Base-by-base conservation (phyloP, 139 green algal genomes). In the Chlamydomonas sp. region DNA sequence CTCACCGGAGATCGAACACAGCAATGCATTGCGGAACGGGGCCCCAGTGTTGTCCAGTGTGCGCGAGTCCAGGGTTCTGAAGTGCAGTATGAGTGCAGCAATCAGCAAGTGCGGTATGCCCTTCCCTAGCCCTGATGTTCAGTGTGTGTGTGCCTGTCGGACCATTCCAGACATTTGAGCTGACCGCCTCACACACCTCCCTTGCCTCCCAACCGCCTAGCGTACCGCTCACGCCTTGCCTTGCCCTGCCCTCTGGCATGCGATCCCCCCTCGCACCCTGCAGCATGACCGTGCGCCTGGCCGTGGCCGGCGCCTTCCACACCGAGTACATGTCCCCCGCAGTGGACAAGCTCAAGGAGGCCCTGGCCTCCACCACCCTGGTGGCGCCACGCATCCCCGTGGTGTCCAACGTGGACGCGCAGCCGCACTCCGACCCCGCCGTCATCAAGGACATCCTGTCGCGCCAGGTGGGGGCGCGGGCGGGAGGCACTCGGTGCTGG, bases 221-320 rank as follows among this genome's bases (percentile, higher is more conserved):
- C 31, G 31, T 49, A 49, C 31, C 31, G 31, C 31, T 49, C 31
- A 49, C 31, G 31, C 31, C 31, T 49, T 49, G 31, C 31, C 31
- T 49, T 49, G 31, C 31, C 31, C 31, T 49, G 31, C 31, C 31
- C 31, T 49, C 31, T 49, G 31, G 31, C 31, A 49, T 49, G 31
- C 31, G 31, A 49, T 49, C 1, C 73, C 31, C 5, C 31, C 73
- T 68, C 4, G 2, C 61, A 9, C 7, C 60, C 62, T 67, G 63
- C 90, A 95, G 95, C 63, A 97, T 97, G 95, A 96, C 93, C n/a
- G 97, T 99, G 49, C 92, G 92, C 57, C 93, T 99, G 73, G 96
- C 97, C 0, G 98, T 99, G 62, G 98, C 98, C 4, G 98, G 98
- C 49, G 98, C 98, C 68, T 99, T 99, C 95, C 98, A 99, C 95